Evolutionary conservation across 2,329 filamentous ascomycete genomes (phyloP).

Genomic region (Geosmithia flava): DNA sequence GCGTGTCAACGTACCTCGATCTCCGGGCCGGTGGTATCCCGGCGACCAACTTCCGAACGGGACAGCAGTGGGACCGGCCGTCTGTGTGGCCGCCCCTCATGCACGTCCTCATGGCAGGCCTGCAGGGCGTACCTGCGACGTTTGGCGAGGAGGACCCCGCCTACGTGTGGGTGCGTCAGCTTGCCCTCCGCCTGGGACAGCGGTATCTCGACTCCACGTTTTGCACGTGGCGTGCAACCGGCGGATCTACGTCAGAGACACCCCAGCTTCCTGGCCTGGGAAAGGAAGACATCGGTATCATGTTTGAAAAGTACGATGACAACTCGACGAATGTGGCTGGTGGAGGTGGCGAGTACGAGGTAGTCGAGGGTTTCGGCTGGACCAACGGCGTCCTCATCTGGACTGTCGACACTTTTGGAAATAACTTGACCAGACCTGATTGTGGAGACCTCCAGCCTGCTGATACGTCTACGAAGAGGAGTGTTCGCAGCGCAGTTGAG

Average conservation of each 20-base stretch:
- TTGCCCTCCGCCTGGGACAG: constrained; percentile 48
- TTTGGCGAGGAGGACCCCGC: constrained; percentile 39
- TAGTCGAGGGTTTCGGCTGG: constrained; percentile 62
- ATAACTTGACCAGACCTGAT: constrained; percentile 39
- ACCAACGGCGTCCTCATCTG: constrained; percentile 58
- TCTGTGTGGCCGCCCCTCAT: constrained; percentile 59
- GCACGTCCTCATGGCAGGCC: constrained; percentile 49
- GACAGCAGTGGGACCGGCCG: constrained; percentile 59
- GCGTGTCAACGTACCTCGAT: constrained; percentile 39
- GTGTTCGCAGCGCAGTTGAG: constrained; percentile 4
- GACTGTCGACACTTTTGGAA: constrained; percentile 49
- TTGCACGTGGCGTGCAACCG: constrained; percentile 58
- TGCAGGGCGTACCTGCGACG: constrained; percentile 46
- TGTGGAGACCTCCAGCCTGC: constrained; percentile 37
- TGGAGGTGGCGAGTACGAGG: constrained; percentile 54
- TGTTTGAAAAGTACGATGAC: constrained; percentile 60
- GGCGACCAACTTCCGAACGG: constrained; percentile 47
- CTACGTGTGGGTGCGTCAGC: constrained; percentile 38
- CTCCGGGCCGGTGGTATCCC: constrained; percentile 43
- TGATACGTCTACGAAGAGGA: constrained; percentile 1
- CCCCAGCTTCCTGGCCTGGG: constrained; percentile 35
- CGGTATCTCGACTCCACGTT: constrained; percentile 56
- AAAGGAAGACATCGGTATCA: constrained; percentile 37
- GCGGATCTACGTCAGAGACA: constrained; percentile 42
- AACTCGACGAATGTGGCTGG: constrained; percentile 48